Evolutionary conservation across 345 rosid genomes (phyloP).

Genomic region (Hibiscus tridactylites): DNA sequence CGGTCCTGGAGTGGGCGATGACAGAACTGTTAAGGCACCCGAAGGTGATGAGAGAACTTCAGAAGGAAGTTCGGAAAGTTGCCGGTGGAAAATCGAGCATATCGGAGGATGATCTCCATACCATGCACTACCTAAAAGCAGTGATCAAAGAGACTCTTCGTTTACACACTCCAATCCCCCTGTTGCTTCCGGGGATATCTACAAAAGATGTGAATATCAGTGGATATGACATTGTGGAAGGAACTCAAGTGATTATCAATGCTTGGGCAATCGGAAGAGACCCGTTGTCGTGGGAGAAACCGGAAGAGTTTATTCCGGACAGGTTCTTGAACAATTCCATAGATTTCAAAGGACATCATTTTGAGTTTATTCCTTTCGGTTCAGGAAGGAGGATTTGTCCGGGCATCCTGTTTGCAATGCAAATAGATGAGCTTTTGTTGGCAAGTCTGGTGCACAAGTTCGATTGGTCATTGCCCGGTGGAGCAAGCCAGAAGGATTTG

Average conservation of each 20-base stretch:
- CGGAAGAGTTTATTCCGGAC: background rate
- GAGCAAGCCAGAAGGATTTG: background rate
- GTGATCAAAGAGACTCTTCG: constrained; percentile 35
- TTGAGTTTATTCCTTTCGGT: background rate
- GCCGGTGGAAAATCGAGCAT: constrained; percentile 7
- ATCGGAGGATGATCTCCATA: constrained; percentile 21
- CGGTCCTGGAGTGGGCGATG: constrained; percentile 40
- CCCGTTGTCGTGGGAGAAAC: background rate
- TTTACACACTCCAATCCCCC: constrained; percentile 34
- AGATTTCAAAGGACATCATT: background rate
- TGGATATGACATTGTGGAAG: constrained; percentile 14
- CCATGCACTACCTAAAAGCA: constrained; percentile 26
- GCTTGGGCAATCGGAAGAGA: background rate
- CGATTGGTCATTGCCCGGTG: background rate
- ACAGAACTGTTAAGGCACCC: constrained; percentile 33
- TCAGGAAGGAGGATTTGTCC: background rate
- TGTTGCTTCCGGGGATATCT: constrained; percentile 24
- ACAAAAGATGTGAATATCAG: constrained; percentile 15
- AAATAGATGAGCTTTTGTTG: background rate
- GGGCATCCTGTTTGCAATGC: background rate
- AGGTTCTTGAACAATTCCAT: background rate
- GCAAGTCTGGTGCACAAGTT: background rate
- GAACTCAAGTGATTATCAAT: background rate
- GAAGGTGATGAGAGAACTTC: constrained; percentile 16
- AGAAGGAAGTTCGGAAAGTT: constrained; percentile 21